Conservation (phyloP, 129 eudicot species). For the Flaveria robusta region DNA sequence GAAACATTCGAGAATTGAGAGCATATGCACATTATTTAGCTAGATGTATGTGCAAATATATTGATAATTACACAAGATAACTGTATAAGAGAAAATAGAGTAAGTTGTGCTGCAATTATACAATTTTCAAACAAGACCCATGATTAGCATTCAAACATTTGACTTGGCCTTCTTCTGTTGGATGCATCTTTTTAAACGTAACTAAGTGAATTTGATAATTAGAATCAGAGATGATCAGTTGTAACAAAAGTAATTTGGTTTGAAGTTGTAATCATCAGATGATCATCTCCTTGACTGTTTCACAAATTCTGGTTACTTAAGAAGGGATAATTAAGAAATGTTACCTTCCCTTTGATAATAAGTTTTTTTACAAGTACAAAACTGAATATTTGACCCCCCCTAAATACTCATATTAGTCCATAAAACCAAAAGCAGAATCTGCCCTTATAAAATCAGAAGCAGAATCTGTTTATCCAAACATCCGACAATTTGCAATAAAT, state of each 20-base stretch:
- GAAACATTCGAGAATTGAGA: slow-evolving; percentile 32
- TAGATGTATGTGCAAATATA: slow-evolving; percentile 8
- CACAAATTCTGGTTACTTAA: background rate
- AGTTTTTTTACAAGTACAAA: background rate
- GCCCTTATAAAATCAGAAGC: background rate
- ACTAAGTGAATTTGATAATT: background rate
- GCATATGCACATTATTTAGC: background rate
- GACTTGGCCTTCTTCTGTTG: slow-evolving; percentile 7
- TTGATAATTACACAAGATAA: background rate
- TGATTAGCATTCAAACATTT: background rate
- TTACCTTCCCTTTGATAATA: background rate
- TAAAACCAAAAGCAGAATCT: background rate
- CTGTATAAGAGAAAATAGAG: background rate
- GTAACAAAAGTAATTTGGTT: background rate
- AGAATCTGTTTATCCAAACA: background rate
- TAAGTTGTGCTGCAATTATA: background rate
- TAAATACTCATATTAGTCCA: slow-evolving; percentile 1
- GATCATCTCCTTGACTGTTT: slow-evolving; percentile 4
- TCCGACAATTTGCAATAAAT: background rate
- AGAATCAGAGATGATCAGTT: background rate
- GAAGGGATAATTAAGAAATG: background rate
- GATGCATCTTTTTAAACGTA: background rate
- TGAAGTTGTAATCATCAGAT: slow-evolving; percentile 1
- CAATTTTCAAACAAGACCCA: background rate
- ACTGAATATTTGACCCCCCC: background rate